Conservation (phyloP, 1,284 basidiomycete genomes). For the Cryptococcus floricola region DNA sequence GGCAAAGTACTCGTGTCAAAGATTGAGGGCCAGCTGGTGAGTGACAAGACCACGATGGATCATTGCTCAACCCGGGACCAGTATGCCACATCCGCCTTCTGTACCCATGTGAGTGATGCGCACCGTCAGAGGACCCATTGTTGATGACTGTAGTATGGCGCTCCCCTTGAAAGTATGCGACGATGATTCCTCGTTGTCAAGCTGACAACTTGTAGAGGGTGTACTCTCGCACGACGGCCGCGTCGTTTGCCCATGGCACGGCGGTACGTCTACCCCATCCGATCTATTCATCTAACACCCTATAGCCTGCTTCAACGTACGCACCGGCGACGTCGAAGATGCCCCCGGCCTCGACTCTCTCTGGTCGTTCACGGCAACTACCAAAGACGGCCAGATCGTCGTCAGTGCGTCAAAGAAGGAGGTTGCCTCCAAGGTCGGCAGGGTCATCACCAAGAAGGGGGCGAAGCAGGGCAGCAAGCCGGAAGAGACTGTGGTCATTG, state of each 20-base stretch:
- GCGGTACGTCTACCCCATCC: conserved; percentile 54
- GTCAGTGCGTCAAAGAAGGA: conserved; percentile 71
- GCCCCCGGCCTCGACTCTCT: conserved; percentile 82
- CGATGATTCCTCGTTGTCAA: neutral
- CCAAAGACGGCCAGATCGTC: conserved; percentile 64
- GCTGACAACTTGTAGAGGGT: conserved; percentile 61
- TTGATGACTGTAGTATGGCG: conserved; percentile 35
- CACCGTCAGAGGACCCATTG: neutral
- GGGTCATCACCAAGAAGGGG: conserved; percentile 47
- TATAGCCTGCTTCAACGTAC: conserved; percentile 78
- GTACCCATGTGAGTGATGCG: conserved; percentile 61
- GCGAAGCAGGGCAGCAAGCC: conserved; percentile 54
- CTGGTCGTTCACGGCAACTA: conserved; percentile 70
- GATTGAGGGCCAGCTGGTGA: conserved; percentile 60
- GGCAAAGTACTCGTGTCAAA: conserved; percentile 78
- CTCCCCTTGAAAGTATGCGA: conserved; percentile 36
- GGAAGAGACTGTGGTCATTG: conserved; percentile 63
- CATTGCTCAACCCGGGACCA: conserved; percentile 47
- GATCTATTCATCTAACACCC: neutral
- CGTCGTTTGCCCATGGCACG: conserved; percentile 86
- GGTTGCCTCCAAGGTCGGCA: conserved; percentile 64
- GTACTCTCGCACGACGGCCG: conserved; percentile 73
- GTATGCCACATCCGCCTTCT: conserved; percentile 75
- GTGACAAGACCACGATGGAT: conserved; percentile 5
- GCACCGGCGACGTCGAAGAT: conserved; percentile 69